phyloP scores from a whole-genome alignment of 495 filamentous ascomycete genomes.

The Lasiosphaeriaceae sp. region DNA sequence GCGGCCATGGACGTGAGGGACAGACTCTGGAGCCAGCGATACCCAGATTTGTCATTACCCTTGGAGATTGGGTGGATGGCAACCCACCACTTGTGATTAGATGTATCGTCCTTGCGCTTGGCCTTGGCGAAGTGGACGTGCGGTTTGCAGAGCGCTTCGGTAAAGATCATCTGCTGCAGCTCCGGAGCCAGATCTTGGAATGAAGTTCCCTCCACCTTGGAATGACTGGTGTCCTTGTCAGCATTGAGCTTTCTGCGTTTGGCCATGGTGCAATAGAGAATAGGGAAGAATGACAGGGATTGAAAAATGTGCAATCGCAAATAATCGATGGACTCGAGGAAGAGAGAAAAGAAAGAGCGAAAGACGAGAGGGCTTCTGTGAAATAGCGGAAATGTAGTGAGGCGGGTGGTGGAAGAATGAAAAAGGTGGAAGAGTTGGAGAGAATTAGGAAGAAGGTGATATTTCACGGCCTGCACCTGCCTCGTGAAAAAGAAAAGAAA shows the following conservation, averaged over 20 bases:
- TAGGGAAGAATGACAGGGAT: too few relatives aligned
- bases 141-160: conserved; percentile 17
- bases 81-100: not conserved
- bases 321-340: too few relatives aligned
- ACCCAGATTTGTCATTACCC: conserved; percentile 4
- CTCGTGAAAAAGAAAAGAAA: too few relatives aligned
- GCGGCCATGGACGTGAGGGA: not conserved
- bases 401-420: too few relatives aligned
- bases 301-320: too few relatives aligned
- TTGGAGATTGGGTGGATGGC: not conserved
- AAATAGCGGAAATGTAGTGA: too few relatives aligned
- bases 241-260: not conserved
- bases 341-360: too few relatives aligned
- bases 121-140: conserved; percentile 9
- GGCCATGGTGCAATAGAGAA: too few relatives aligned
- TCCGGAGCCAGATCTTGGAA: conserved; percentile 10
- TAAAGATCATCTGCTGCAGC: conserved; percentile 12
- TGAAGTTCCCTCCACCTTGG: not conserved
- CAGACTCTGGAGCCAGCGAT: not conserved
- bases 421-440: too few relatives aligned
- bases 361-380: too few relatives aligned
- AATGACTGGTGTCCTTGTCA: not conserved
- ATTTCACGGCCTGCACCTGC: too few relatives aligned
- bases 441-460: too few relatives aligned
- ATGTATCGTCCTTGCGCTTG: not conserved